These are phyloP conservation scores for Metarhizium brunneum DNA, from an alignment of 2,329 filamentous ascomycete genomes.

Conservation along the genomic window DNA sequence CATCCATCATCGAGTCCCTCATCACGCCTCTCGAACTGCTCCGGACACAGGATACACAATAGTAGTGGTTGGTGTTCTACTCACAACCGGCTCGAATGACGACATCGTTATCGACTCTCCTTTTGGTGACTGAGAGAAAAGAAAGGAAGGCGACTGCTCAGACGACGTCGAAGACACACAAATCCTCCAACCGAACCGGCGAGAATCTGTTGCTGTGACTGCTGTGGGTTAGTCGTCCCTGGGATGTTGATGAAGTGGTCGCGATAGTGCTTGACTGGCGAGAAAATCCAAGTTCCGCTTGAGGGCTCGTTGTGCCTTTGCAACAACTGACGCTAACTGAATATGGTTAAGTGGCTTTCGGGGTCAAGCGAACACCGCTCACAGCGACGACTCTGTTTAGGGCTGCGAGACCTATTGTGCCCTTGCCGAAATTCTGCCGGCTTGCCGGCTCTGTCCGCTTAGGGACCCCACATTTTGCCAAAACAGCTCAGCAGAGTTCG, in stretches of 20 bases:
- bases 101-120: conserved; percentile 47
- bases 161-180: conserved; percentile 23
- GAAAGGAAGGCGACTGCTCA: conserved; percentile 24
- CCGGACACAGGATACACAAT: conserved; percentile 2
- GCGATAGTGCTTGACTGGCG: conserved; percentile 28
- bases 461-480: neutral
- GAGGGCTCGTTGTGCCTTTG: conserved; percentile 32
- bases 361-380: conserved; percentile 27
- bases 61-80: conserved; percentile 25
- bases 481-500: neutral
- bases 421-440: conserved; percentile 22
- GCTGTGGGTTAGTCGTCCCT: conserved; percentile 33
- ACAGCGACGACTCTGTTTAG: conserved; percentile 24
- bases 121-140: conserved; percentile 19
- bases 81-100: conserved; percentile 59
- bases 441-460: too few relatives aligned
- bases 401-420: conserved; percentile 30
- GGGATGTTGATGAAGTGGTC: conserved; percentile 28
- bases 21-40: conserved; percentile 2
- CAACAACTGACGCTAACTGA: conserved; percentile 22
- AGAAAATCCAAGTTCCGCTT: conserved; percentile 31
- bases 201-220: conserved; percentile 31
- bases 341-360: conserved; percentile 19
- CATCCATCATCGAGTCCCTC: conserved; percentile 2
- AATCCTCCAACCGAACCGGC: conserved; percentile 27